Evolutionary conservation across 2,329 filamentous ascomycete genomes (phyloP), one percentile per base, ranked within the genome.

Genomic region (Colletotrichum euphorbiae): DNA sequence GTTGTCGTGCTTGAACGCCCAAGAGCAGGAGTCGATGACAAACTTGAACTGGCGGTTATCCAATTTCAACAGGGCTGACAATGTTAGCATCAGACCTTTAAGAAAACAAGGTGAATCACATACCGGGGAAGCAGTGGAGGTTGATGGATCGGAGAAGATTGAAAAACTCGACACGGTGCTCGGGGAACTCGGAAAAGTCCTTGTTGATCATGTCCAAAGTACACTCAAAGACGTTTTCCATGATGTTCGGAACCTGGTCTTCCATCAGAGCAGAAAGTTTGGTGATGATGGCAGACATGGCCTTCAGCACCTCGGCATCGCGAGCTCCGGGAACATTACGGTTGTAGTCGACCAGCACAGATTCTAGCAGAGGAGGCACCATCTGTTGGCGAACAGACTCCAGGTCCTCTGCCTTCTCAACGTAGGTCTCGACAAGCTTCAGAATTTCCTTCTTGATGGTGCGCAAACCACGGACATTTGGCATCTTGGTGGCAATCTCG

Each of bases 1-100:
- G 82, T 99, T 99, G 83, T 99, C 96, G 80, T 99, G 96, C 85
- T 99, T 99, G 84, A 95, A 98, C n/a, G 97, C 96, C 97, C 96
- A 99, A 87, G 98, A 94, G 85, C 97, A 99, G 40, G 95, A 97
- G 80, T 99, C 96, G 73, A 99, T 98, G 75, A 99, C 94, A 77
- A 98, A 97, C 83, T 99, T 99, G 89, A 99, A 99, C 77, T 98
- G 96, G 68, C 93, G 90, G 75, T 93, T 95, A 77, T 99, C 95
- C 38, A 99, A 89, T 80, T 97, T 97, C 72, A 99, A 86, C 21
- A 99, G 87, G 1, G 96, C 89, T 85, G 13, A n/a, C n/a, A 4
- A 33, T 17, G 19, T 64, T 43, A 62, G 17, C 72, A 74, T 67
- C 15, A 45, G 5, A 7, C 33, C 38, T 24, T 6, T 31, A 40